These are phyloP conservation scores for Boletus pseudopeckii DNA, from an alignment of 768 basidiomycete species.

Conservation along the genomic window DNA sequence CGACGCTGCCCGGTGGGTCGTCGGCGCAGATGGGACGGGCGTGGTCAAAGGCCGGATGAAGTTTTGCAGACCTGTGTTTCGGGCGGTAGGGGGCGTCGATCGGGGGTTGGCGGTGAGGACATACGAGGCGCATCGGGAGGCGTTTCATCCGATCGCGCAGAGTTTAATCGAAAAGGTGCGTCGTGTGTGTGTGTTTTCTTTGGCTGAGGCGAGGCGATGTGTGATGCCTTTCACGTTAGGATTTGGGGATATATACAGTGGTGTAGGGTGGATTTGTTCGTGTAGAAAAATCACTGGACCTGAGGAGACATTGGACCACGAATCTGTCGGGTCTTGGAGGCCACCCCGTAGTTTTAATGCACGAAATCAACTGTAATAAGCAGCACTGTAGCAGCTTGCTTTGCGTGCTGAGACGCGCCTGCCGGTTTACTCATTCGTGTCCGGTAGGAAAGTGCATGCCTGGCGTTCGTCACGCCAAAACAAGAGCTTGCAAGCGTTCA, in stretches of 20 bases:
- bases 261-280: neutral
- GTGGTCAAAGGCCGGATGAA: conserved; percentile 80
- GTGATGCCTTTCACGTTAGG: neutral
- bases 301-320: too few species aligned
- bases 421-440: too few species aligned
- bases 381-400: too few species aligned
- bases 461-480: too few species aligned
- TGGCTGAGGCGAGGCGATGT: neutral
- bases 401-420: too few species aligned
- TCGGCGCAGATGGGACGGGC: conserved; percentile 52
- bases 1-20: conserved; percentile 64
- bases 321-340: too few species aligned
- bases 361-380: too few species aligned
- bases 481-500: too few species aligned
- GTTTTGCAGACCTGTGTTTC: conserved; percentile 71
- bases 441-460: too few species aligned
- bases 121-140: conserved; percentile 45
- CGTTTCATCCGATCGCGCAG: conserved; percentile 76
- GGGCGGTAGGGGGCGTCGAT: conserved; percentile 53
- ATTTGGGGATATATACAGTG: neutral
- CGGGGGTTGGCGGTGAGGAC: conserved; percentile 45
- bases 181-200: neutral
- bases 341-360: too few species aligned
- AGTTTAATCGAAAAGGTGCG: conserved; percentile 73
- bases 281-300: too few species aligned